A percentile compares a stretch with the other conserved stretches of the same genome.
These are phyloP conservation scores for Cryptosporidium meleagridis DNA, from an alignment of 169 alveolate genomes.

Conservation along the genomic window DNA sequence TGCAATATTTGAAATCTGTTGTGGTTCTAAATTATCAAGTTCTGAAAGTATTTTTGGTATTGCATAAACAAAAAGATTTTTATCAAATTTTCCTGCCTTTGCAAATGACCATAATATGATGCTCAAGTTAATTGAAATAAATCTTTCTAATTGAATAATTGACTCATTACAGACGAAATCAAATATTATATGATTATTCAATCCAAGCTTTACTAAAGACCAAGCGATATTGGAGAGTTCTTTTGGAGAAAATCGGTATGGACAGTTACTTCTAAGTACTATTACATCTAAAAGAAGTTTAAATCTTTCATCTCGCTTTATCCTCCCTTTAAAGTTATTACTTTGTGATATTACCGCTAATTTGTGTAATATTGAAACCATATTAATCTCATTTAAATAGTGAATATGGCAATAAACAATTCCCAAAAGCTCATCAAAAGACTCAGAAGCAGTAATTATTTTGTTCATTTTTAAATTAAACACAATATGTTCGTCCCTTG, in stretches of 20 bases:
- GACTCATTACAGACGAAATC: slow-evolving; percentile 48
- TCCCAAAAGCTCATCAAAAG: neutral
- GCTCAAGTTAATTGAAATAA: slow-evolving; percentile 40
- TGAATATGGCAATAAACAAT: slow-evolving; percentile 1
- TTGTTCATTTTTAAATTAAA: slow-evolving; percentile 30
- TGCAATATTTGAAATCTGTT: slow-evolving; percentile 60
- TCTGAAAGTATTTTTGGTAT: slow-evolving; percentile 60
- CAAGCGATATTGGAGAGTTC: slow-evolving; percentile 52
- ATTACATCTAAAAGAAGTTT: slow-evolving; percentile 7
- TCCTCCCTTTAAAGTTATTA: neutral
- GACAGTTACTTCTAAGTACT: slow-evolving; percentile 4
- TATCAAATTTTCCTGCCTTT: slow-evolving; percentile 40
- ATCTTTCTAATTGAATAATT: slow-evolving; percentile 28
- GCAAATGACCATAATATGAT: slow-evolving; percentile 56
- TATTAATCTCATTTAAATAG: slow-evolving; percentile 53
- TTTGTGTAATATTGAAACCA: slow-evolving; percentile 38
- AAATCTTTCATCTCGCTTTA: slow-evolving; percentile 52
- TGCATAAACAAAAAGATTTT: slow-evolving; percentile 36
- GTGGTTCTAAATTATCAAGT: slow-evolving; percentile 52
- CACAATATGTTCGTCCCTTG: slow-evolving; percentile 2
- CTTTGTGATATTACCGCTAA: neutral
- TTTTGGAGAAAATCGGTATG: slow-evolving; percentile 39
- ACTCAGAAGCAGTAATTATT: slow-evolving; percentile 12
- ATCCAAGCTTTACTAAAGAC: slow-evolving; percentile 58
- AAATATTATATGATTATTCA: slow-evolving; percentile 41